Evolutionary conservation across 1,139 yeast species (phyloP).

Genomic region (Debaryomycetaceae sp.): DNA sequence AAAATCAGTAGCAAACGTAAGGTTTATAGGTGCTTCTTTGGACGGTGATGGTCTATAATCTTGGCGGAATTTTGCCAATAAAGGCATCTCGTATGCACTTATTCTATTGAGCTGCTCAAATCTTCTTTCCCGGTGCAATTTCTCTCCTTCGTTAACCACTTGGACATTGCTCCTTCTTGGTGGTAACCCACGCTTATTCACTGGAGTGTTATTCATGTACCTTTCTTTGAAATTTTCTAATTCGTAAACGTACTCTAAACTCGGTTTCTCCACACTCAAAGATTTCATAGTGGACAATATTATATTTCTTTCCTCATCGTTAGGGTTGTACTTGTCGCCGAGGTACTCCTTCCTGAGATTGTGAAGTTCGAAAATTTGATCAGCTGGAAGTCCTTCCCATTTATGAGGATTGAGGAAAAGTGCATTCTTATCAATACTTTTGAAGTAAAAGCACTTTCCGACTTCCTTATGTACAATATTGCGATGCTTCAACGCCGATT

Average conservation of each 20-base stretch:
- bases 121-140: constrained; percentile 37
- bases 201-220: constrained; percentile 44
- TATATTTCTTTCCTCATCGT: constrained; percentile 46
- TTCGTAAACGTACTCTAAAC: constrained; percentile 42
- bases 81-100: constrained; percentile 91
- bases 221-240: constrained; percentile 46
- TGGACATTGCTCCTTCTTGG: constrained; percentile 39
- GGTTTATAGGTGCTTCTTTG: constrained; percentile 54
- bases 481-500: neutral
- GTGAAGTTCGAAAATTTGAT: constrained; percentile 58
- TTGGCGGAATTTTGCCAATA: constrained; percentile 70
- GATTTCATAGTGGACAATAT: constrained; percentile 41
- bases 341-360: constrained; percentile 53
- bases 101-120: constrained; percentile 60
- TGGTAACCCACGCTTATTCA: constrained; percentile 36
- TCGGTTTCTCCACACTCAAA: constrained; percentile 31
- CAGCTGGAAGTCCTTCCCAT: constrained; percentile 69
- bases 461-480: neutral
- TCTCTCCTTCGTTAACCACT: constrained; percentile 35
- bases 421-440: neutral
- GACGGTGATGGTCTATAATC: constrained; percentile 47
- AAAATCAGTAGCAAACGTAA: constrained; percentile 70
- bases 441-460: constrained; percentile 14
- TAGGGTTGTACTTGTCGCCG: constrained; percentile 57
- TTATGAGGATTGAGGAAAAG: constrained; percentile 56